Evolutionary conservation across 176 grass and related monocot species (phyloP).

Genomic region (Oryza glumipatula): DNA sequence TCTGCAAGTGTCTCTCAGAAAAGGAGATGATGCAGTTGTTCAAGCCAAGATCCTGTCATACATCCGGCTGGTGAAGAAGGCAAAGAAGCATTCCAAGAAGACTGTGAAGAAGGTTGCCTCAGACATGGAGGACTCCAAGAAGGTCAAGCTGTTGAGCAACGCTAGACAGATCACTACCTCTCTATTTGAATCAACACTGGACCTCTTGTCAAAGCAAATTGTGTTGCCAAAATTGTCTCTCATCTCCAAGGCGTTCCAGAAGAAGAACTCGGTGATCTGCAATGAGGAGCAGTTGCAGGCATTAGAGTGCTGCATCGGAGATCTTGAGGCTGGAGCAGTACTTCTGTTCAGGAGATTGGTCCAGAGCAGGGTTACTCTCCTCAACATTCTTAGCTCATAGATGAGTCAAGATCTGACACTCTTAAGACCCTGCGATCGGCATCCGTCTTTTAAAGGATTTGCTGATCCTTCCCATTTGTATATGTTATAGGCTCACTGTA

Average conservation of each 20-base stretch:
- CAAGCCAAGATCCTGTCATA: slow-evolving; percentile 37
- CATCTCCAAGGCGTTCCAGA: slow-evolving; percentile 36
- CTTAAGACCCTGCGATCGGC: slow-evolving; percentile 24
- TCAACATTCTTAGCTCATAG: slow-evolving; percentile 50
- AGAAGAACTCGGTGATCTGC: slow-evolving; percentile 22
- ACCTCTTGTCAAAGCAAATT: slow-evolving; percentile 30
- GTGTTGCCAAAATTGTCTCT: slow-evolving; percentile 19
- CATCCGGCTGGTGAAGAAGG: slow-evolving; percentile 40
- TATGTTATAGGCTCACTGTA: slow-evolving; percentile 27
- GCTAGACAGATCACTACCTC: slow-evolving; percentile 52
- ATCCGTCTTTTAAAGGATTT: slow-evolving; percentile 48
- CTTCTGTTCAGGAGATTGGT: slow-evolving; percentile 44
- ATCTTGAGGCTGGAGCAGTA: slow-evolving; percentile 39
- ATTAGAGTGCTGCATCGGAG: slow-evolving; percentile 31
- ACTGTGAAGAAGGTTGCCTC: slow-evolving; percentile 14
- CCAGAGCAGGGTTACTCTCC: slow-evolving; percentile 57
- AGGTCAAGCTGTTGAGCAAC: slow-evolving; percentile 27
- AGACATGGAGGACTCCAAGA: not conserved
- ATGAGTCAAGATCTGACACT: not conserved
- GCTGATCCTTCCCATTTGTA: not conserved
- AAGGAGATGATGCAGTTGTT: slow-evolving; percentile 30
- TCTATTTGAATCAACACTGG: slow-evolving; percentile 39
- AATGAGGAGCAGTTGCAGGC: slow-evolving; percentile 22
- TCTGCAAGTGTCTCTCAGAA: slow-evolving; percentile 30
- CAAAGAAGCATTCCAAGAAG: slow-evolving; percentile 54